phyloP scores from a whole-genome alignment of 352 stramenopile genomes.

The Globisporangium carolinianum region DNA sequence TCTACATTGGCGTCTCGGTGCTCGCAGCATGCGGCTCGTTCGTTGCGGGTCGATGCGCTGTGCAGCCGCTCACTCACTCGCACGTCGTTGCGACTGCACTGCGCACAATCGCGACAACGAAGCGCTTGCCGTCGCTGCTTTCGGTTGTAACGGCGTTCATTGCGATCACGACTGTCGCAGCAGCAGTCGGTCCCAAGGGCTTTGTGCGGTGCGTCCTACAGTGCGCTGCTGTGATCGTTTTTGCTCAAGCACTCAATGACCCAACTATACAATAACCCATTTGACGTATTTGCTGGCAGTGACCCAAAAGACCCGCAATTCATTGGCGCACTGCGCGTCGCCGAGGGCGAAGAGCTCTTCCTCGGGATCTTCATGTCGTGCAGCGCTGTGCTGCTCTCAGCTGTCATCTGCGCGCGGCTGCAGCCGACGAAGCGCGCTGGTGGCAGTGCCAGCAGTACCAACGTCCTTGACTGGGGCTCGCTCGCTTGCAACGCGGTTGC shows the following conservation, averaged over 20 bases:
- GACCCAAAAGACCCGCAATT: constrained; percentile 80
- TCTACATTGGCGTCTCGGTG: constrained; percentile 62
- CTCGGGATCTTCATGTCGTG: constrained; percentile 74
- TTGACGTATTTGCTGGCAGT: constrained; percentile 13
- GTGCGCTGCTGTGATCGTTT: neutral
- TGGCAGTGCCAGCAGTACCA: neutral
- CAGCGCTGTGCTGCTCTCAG: constrained; percentile 45
- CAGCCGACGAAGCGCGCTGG: constrained; percentile 6
- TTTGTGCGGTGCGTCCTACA: constrained; percentile 45
- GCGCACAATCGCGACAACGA: constrained; percentile 9
- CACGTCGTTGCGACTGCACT: constrained; percentile 10
- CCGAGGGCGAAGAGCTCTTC: constrained; percentile 56
- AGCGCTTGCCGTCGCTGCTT: constrained; percentile 28
- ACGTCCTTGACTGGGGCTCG: constrained; percentile 49
- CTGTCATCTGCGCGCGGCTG: constrained; percentile 30
- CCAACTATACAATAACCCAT: too few relatives aligned
- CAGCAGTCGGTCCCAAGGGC: constrained; percentile 40
- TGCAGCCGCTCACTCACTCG: constrained; percentile 13
- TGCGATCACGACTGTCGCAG: constrained; percentile 26
- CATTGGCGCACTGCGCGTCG: constrained; percentile 47
- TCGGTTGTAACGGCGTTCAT: constrained; percentile 29
- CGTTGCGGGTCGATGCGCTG: constrained; percentile 30
- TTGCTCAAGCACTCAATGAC: too few relatives aligned
- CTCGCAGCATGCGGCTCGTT: constrained; percentile 49
- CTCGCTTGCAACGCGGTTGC: constrained; percentile 50